Base-by-base conservation (phyloP, 176 grass and related monocot species). In the Triticum turgidum region DNA sequence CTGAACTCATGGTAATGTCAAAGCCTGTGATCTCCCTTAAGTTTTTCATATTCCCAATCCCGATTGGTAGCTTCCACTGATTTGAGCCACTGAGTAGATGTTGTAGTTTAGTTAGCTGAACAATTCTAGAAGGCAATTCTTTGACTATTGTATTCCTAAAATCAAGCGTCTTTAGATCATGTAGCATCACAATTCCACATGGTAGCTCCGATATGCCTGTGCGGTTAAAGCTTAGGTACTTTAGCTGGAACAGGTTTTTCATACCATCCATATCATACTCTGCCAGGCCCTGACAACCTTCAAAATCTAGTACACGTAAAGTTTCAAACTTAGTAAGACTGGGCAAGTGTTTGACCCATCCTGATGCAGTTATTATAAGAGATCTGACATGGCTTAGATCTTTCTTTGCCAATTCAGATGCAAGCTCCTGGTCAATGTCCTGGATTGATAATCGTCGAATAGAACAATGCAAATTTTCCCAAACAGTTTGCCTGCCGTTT, bases 131-230 rank as follows among this genome's bases (percentile, higher is more conserved):
- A 0, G 56, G 82, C 37, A 75, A 74, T 1, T 63, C 22, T 5
- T 0, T 0, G 18, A 84, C 22, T 3, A 0, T 0, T 5, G 33
- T 64, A 5, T 0, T 0, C 0, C 35, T 22, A 1, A 84, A 35
- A 33, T 84, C 69, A 2, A 84, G 37, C 0, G 37, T 84, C 21
- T 74, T 8, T 1, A 84, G 24, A 21, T 21, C 35, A 62, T 33
- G 17, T 5, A 75, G 15, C 15, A 11, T 56, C 37, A 13, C 1
- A 17, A 84, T 13, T 63, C 37, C 22, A 5, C 10, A 13, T 11
- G 54, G 82, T 5, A 74, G 4, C 22, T 42, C 2, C 6, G 2
- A 9, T 2, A 62, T 73, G 2, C 1, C 0, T 4, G 54, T 75
- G 0, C 0, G 0, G 1, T 56, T 20, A 63, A 84, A 17, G 54